Evolutionary conservation across 768 basidiomycete genomes (phyloP), one percentile per base, ranked within the genome.

Genomic region (Boletellus ananas): DNA sequence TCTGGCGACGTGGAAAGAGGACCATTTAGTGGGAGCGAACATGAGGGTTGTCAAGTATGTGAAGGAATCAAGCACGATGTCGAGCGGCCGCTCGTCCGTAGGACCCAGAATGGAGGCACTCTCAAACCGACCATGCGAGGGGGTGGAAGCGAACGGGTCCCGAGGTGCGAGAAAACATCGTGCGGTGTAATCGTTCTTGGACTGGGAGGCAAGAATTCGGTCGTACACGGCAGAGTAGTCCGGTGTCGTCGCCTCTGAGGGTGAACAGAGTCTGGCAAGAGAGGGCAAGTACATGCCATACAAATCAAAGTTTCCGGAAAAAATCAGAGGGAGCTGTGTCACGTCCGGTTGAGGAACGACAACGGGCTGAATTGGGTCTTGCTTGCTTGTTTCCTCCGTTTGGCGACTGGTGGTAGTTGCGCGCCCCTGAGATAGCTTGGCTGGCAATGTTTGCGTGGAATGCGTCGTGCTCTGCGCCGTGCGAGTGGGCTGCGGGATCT

Each of bases 211-310:
- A 25, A 73, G 67, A 33, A 73, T 67, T 6, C 55, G 65, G 37
- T 74, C 56, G 43, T 74, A 67, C 16, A 74, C 56, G 0, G 60
- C 62, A 16, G 61, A 61, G 18, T 68, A 67, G 35, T 64, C 43
- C 4, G 67, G 65, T 6, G 55, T 41, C 17, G 55, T 55, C n/a
- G 55, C 61, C 13, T 62, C 65, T 4, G 47, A 27, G 1, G 71
- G 69, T 13, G 64, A 46, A 55, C 66, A 73, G 35, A 65, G 60
- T 20, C 63, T 65, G 53, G 56, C 44, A 25, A 74, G 66, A 54
- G 67, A 69, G 2, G 71, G 67, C 20, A 74, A 56, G 35, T 65
- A 62, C 71, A 72, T 74, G 16, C 60, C 62, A 48, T 74, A 74
- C 31, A 74, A 38, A 58, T 74, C 73, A 37, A 74, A 72, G 36